Evolutionary conservation across 768 basidiomycete species (phyloP), one percentile per base, ranked within the genome.

Genomic region (Lentinula boryana): DNA sequence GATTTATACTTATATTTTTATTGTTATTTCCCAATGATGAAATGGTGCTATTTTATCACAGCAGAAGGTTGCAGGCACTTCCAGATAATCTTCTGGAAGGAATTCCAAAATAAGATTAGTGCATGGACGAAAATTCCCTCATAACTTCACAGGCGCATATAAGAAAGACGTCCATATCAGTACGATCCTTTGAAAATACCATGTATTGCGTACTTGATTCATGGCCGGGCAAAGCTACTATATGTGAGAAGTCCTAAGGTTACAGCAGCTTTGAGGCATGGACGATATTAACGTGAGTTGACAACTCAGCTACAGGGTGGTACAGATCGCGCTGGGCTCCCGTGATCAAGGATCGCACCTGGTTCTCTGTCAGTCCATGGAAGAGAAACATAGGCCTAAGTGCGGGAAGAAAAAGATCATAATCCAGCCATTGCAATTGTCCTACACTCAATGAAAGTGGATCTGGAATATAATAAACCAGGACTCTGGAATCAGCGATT

Each of bases 401-500:
- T 4, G 85, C 84, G 35, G 85, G 85, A 40, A 89, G 74, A 63
- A 88, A 77, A 23, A 82, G 76, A 64, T 89, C 88, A 65, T 83
- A 84, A 63, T 84, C 82, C 84, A 88, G 83, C 88, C 88, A 89
- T 43, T 86, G 85, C 21, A 89, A 71, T 65, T 89, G 86, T 6
- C 86, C 87, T 53, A 87, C 80, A 23, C 84, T 87, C 38, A 88
- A 77, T 38, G 81, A 75, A 56, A 80, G 72, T 7, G 78, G 76
- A 70, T 88, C 87, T 88, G 23, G 44, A 31, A 49, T 38, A 50
- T 55, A 66, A 58, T 21, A 60, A 58, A 36, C 50, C 40, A 58
- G 15, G 63, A 53, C 38, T 44, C 58, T 21, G 59, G 60, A 48
- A 35, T n/a, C 35, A 59, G 62, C 46, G 63, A 58, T 12, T 16